Conservation (phyloP, 805 yeast species). For the Candida qinlingensis region DNA sequence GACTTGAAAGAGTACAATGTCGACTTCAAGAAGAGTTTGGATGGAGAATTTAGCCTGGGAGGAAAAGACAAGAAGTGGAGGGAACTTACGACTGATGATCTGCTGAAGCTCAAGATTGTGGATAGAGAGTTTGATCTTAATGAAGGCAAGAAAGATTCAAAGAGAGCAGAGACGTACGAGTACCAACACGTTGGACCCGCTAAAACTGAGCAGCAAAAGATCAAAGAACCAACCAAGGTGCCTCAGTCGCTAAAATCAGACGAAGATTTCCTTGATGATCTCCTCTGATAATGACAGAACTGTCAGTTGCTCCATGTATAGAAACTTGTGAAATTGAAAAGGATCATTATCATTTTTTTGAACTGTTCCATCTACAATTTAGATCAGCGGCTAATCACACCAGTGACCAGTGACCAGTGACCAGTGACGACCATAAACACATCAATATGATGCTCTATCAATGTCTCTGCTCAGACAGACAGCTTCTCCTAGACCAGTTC, state of each 20-base stretch:
- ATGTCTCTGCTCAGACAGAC: too few relatives aligned
- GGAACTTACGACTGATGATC: constrained; percentile 10
- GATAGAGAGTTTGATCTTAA: constrained; percentile 6
- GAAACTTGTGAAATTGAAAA: not conserved
- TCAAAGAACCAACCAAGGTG: constrained; percentile 8
- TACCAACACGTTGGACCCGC: too few relatives aligned
- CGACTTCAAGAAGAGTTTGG: constrained; percentile 13
- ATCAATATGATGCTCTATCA: too few relatives aligned
- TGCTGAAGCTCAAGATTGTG: constrained; percentile 7
- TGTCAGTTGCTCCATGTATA: too few relatives aligned
- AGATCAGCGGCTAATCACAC: too few relatives aligned
- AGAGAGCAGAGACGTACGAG: not conserved
- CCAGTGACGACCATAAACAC: too few relatives aligned
- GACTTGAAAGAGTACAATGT: constrained; percentile 13
- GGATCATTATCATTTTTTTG: not conserved
- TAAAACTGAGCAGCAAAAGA: not conserved
- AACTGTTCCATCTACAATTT: too few relatives aligned
- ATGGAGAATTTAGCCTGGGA: constrained; percentile 8
- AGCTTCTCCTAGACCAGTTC: too few relatives aligned
- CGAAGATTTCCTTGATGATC: constrained; percentile 22
- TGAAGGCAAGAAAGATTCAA: not conserved
- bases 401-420: too few relatives aligned
- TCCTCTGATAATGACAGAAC: constrained; percentile 2
- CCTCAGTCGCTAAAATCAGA: constrained; percentile 16
- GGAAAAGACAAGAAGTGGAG: constrained; percentile 1